Conservation (phyloP, 306 rosid genomes). For the cucumber (Cucumis sativus) region Cucumber_9930_V3 NC_026660.2:1537501-1538000, state of each 20-base stretch:
- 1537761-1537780: background rate
- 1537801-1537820: background rate
- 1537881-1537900: constrained; percentile 23
- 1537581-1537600: background rate
- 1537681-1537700: background rate
- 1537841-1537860: background rate
- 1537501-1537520: too few species aligned
- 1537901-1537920: background rate
- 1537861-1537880: constrained; percentile 17
- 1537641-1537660: constrained; percentile 6
- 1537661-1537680: background rate
- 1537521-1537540: too few species aligned
- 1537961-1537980: background rate
- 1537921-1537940: background rate
- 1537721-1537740: background rate
- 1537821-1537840: background rate
- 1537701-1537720: background rate
- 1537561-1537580: too few species aligned
- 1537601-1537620: background rate
- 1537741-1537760: background rate
- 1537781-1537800: background rate
- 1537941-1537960: background rate
- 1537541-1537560: too few species aligned
- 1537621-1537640: background rate
- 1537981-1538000: background rate